Percentiles rank a stretch among this genome's conserved stretches.
phyloP scores from a whole-genome alignment of 352 stramenopile genomes.

The Pythium rhizo-oryzae region DNA sequence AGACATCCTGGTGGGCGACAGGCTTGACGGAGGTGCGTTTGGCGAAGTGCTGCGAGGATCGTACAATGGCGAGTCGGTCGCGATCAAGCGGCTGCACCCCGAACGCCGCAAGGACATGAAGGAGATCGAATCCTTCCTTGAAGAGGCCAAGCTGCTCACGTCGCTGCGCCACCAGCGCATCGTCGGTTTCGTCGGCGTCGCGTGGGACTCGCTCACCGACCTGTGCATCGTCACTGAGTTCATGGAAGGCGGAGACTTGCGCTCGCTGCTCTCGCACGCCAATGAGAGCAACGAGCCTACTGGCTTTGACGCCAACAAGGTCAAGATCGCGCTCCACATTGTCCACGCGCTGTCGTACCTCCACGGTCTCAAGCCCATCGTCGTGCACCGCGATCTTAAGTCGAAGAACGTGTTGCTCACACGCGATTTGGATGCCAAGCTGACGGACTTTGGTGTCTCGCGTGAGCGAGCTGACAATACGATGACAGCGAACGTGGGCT shows the following conservation, averaged over 20 bases:
- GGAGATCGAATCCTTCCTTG: slow-evolving; percentile 42
- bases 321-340: slow-evolving; percentile 17
- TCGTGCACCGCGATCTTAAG: slow-evolving; percentile 14
- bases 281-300: slow-evolving; percentile 2
- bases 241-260: slow-evolving; percentile 47
- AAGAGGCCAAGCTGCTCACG: slow-evolving; percentile 47
- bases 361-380: slow-evolving; percentile 8
- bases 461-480: neutral
- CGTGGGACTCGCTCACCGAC: slow-evolving; percentile 43
- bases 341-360: slow-evolving; percentile 10
- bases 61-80: slow-evolving; percentile 36
- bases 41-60: slow-evolving; percentile 43
- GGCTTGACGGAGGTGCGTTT: slow-evolving; percentile 44
- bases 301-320: slow-evolving; percentile 8
- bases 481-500: slow-evolving; percentile 1
- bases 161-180: slow-evolving; percentile 42
- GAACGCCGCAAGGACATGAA: slow-evolving; percentile 28
- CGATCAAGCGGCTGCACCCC: slow-evolving; percentile 46
- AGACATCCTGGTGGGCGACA: slow-evolving; percentile 3
- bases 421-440: slow-evolving; percentile 1
- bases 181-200: slow-evolving; percentile 23
- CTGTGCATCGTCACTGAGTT: slow-evolving; percentile 42
- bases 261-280: slow-evolving; percentile 21
- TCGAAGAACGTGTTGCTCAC: slow-evolving; percentile 5
- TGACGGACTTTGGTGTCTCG: slow-evolving; percentile 16